Evolutionary conservation across 2,329 filamentous ascomycete species (phyloP).

Genomic region (Colletotrichum tofieldiae): DNA sequence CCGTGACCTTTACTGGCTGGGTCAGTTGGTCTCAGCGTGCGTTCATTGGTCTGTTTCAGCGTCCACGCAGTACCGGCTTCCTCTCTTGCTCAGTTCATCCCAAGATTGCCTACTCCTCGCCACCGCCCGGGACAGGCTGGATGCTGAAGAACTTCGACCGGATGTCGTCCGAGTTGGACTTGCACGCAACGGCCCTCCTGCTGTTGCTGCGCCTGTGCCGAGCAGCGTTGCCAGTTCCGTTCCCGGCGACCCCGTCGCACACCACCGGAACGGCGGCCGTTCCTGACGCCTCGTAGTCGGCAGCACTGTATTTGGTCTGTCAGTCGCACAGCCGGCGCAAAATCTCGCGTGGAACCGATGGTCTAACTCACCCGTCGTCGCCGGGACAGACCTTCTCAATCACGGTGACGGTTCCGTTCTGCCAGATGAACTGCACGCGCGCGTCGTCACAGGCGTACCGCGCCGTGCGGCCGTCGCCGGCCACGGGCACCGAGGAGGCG

Average conservation of each 20-base stretch:
- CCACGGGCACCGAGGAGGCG: slow-evolving; percentile 56
- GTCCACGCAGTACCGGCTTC: background rate
- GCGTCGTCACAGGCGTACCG: slow-evolving; percentile 61
- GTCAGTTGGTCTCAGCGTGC: slow-evolving; percentile 11
- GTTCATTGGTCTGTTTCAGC: slow-evolving; percentile 27
- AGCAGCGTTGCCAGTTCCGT: slow-evolving; percentile 20
- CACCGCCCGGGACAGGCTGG: slow-evolving; percentile 44
- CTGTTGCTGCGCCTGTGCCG: slow-evolving; percentile 5
- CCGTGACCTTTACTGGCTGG: background rate
- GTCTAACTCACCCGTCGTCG: slow-evolving; percentile 53
- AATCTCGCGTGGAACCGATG: background rate
- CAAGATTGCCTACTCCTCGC: slow-evolving; percentile 5
- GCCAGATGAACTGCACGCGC: slow-evolving; percentile 62
- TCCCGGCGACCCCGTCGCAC: slow-evolving; percentile 27
- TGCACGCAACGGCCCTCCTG: slow-evolving; percentile 33
- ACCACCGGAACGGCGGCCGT: slow-evolving; percentile 42
- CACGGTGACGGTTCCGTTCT: slow-evolving; percentile 55
- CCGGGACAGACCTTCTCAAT: slow-evolving; percentile 62
- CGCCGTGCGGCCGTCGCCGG: slow-evolving; percentile 49
- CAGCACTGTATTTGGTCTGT: slow-evolving; percentile 44
- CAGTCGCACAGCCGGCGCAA: background rate
- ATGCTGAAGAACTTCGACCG: slow-evolving; percentile 51
- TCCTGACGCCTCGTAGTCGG: slow-evolving; percentile 53
- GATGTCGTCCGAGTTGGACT: slow-evolving; percentile 51
- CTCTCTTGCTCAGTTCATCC: slow-evolving; percentile 20